phyloP scores from a whole-genome alignment of 192 early-diverging fungal genomes.

The Funneliformis geosporum region DNA sequence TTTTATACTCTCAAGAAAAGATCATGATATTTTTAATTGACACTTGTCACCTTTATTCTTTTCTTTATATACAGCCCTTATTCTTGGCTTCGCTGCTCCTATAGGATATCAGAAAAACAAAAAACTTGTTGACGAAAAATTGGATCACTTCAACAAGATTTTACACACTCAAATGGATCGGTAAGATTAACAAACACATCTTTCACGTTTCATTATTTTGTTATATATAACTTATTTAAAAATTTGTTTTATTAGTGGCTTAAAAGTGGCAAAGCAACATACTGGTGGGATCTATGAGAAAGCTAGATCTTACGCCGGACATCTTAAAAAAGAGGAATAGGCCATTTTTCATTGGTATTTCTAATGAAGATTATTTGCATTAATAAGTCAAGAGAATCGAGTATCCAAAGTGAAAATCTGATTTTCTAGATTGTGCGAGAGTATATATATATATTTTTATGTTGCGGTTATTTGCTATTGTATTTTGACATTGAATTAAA shows the following conservation, averaged over 20 bases:
- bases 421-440: no score
- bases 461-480: no score
- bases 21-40: no score
- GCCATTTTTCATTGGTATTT: not conserved
- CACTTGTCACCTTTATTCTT: not conserved
- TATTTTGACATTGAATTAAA: no score
- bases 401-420: not conserved
- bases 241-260: not conserved
- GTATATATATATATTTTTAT: no score
- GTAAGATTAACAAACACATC: not conserved
- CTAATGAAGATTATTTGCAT: not conserved
- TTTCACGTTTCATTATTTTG: not conserved
- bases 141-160: not conserved
- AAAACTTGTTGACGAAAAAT: slow-evolving; percentile 2
- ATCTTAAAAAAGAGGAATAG: not conserved
- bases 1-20: not conserved
- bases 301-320: not conserved
- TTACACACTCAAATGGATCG: not conserved
- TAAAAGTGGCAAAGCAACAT: not conserved
- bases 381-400: not conserved
- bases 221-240: not conserved
- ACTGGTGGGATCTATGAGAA: not conserved
- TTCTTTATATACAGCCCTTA: not conserved
- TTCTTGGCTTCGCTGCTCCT: not conserved
- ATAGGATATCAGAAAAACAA: not conserved